Evolutionary conservation across 208 protist species (phyloP), one percentile per base, ranked within the genome.

Genomic region (Leishmania braziliensis): DNA sequence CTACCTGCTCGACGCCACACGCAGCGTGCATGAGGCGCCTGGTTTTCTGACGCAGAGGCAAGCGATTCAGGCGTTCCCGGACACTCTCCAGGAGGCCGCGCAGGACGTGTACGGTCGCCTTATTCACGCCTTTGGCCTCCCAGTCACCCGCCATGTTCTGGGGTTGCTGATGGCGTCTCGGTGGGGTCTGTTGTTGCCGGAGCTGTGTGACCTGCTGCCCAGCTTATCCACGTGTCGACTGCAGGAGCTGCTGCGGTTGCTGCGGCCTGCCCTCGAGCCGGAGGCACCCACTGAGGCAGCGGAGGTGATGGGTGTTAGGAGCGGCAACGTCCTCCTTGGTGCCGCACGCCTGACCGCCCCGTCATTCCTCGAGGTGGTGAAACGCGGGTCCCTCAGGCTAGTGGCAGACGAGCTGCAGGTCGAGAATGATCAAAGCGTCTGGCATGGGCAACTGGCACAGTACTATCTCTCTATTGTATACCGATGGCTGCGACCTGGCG

Each of bases 171-270:
- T 82, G 16, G 84, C 69, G 66, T 86, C 90, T 26, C 87, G 92
- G 18, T 96, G 92, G 91, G 92, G 94, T 23, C 71, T 96, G 65
- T 81, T 91, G 74, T 69, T 92, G 48, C 79, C 86, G 2, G 87
- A 92, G 60, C 84, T 97, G 66, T 89, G 94, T n/a, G 56, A 69
- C 39, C 80, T 97, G 26, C 75, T 97, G 48, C 79, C 74, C 29
- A 50, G 79, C 43, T 73, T 96, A 39, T 75, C 88, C 1, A 84
- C 85, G 9, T 82, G 84, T 14, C 83, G 88, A 33, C 88, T 97
- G 56, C 90, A 95, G 70, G 81, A 92, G 62, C 78, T 97, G 39
- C 78, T 97, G 53, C 92, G 94, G n/a, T 73, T 92, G 79, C 86
- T 96, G 81, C 86, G 91, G 10, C 92, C 92, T 1, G 84, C 88